These are phyloP conservation scores for Linderniella brevidens DNA, from an alignment of 257 asterid species.

Conservation along the genomic window DNA sequence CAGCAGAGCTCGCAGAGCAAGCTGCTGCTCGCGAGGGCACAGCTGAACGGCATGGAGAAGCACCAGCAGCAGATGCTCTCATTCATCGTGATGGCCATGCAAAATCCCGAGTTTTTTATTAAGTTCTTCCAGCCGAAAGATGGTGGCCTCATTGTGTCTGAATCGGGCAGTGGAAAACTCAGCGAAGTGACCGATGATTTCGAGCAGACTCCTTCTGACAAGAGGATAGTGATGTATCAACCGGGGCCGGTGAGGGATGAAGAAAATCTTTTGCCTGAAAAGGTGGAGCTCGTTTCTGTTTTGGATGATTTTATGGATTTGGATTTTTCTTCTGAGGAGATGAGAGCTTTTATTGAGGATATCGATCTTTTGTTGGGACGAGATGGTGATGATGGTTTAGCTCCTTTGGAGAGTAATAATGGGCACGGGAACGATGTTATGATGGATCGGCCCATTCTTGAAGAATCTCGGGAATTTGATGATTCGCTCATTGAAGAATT, in stretches of 20 bases:
- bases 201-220: slow-evolving; percentile 30
- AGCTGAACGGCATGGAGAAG: slow-evolving; percentile 69
- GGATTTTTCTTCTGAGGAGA: slow-evolving; percentile 52
- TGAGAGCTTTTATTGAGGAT: slow-evolving; percentile 45
- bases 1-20: slow-evolving; percentile 66
- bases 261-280: slow-evolving; percentile 11
- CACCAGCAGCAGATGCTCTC: slow-evolving; percentile 94
- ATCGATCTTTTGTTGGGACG: slow-evolving; percentile 32
- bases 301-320: slow-evolving; percentile 40
- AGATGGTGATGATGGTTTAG: slow-evolving; percentile 25
- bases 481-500: no score
- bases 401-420: slow-evolving; percentile 19
- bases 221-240: slow-evolving; percentile 49
- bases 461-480: no score
- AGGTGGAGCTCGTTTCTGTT: slow-evolving; percentile 12
- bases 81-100: slow-evolving; percentile 95
- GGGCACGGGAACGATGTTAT: slow-evolving; percentile 25
- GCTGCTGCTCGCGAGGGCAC: slow-evolving; percentile 40
- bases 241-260: slow-evolving; percentile 33
- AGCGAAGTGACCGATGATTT: slow-evolving; percentile 42
- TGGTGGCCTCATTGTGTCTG: slow-evolving; percentile 34
- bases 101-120: slow-evolving; percentile 55
- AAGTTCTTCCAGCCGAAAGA: slow-evolving; percentile 81
- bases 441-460: slow-evolving; percentile 53
- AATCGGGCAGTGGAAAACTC: slow-evolving; percentile 26